phyloP scores from a whole-genome alignment of 352 stramenopile genomes.

The Phytophthora hybrid region DNA sequence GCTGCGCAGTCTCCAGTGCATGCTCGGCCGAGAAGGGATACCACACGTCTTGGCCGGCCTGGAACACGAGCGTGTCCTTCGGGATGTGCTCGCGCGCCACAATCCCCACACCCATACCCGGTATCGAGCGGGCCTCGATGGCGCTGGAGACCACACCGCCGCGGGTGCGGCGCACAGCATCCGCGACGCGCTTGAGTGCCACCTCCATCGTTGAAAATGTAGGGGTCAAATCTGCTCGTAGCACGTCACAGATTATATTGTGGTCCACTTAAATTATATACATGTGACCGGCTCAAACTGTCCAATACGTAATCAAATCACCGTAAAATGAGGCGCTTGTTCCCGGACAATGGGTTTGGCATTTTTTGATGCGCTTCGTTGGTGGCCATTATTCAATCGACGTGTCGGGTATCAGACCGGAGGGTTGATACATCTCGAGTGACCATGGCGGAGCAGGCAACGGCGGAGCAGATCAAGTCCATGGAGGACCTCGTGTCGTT shows the following conservation, averaged over 20 bases:
- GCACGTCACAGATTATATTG: slow-evolving; percentile 28
- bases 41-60: slow-evolving; percentile 65
- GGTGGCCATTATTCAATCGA: slow-evolving; percentile 37
- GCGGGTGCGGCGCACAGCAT: slow-evolving; percentile 57
- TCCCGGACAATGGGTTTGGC: no score
- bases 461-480: slow-evolving; percentile 68
- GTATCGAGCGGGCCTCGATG: slow-evolving; percentile 57
- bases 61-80: slow-evolving; percentile 71
- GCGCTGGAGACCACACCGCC: slow-evolving; percentile 63
- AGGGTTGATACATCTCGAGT: neutral
- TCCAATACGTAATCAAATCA: slow-evolving; percentile 7
- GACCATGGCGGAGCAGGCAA: slow-evolving; percentile 54
- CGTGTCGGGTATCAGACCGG: neutral
- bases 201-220: slow-evolving; percentile 38
- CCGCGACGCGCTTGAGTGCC: slow-evolving; percentile 57
- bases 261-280: slow-evolving; percentile 5
- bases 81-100: slow-evolving; percentile 62
- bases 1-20: slow-evolving; percentile 65
- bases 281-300: slow-evolving; percentile 8
- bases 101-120: slow-evolving; percentile 74
- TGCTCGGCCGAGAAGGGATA: slow-evolving; percentile 79
- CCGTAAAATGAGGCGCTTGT: slow-evolving; percentile 21
- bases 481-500: slow-evolving; percentile 88
- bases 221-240: slow-evolving; percentile 3
- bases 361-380: slow-evolving; percentile 33